A percentile compares a stretch with the other conserved stretches of the same genome.
Evolutionary conservation across 805 yeast species (phyloP).

Genomic region (Ogataea wickerhamii): DNA sequence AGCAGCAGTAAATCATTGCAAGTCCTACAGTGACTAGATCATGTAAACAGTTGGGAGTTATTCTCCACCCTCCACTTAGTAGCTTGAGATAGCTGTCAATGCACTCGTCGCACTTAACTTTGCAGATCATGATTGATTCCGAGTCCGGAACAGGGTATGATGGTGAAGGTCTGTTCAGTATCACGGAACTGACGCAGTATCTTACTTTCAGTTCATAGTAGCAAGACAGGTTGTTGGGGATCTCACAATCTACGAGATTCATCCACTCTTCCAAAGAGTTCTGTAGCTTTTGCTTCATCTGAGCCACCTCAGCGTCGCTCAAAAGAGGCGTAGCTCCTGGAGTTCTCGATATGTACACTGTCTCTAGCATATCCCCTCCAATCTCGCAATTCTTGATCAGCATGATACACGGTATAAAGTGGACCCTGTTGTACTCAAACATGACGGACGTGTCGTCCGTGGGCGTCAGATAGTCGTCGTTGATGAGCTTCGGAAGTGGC

Average conservation of each 20-base stretch:
- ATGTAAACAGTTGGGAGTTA: slow-evolving; percentile 19
- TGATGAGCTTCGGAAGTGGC: slow-evolving; percentile 20
- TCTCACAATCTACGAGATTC: slow-evolving; percentile 16
- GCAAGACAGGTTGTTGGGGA: slow-evolving; percentile 14
- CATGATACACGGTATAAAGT: slow-evolving; percentile 21
- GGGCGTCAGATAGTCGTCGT: slow-evolving; percentile 16
- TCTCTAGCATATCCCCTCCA: slow-evolving; percentile 23
- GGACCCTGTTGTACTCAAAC: slow-evolving; percentile 14
- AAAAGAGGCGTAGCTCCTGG: slow-evolving; percentile 18
- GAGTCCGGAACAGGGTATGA: slow-evolving; percentile 21
- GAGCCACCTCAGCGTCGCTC: slow-evolving; percentile 15
- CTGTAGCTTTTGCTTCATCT: slow-evolving; percentile 13
- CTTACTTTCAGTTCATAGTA: slow-evolving; percentile 21
- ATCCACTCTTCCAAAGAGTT: slow-evolving; percentile 18
- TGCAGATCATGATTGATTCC: slow-evolving; percentile 16
- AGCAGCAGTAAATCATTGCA: slow-evolving; percentile 25
- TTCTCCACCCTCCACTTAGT: slow-evolving; percentile 15
- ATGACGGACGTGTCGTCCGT: slow-evolving; percentile 4
- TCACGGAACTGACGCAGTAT: slow-evolving; percentile 19
- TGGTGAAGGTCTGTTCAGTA: slow-evolving; percentile 25
- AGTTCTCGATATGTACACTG: slow-evolving; percentile 25
- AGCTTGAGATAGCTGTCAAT: slow-evolving; percentile 15
- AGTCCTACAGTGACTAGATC: slow-evolving; percentile 21
- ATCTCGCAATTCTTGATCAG: slow-evolving; percentile 19
- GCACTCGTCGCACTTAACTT: slow-evolving; percentile 17